Conservation (phyloP, 2,329 filamentous ascomycete species). For the Aureobasidium musti region DNA sequence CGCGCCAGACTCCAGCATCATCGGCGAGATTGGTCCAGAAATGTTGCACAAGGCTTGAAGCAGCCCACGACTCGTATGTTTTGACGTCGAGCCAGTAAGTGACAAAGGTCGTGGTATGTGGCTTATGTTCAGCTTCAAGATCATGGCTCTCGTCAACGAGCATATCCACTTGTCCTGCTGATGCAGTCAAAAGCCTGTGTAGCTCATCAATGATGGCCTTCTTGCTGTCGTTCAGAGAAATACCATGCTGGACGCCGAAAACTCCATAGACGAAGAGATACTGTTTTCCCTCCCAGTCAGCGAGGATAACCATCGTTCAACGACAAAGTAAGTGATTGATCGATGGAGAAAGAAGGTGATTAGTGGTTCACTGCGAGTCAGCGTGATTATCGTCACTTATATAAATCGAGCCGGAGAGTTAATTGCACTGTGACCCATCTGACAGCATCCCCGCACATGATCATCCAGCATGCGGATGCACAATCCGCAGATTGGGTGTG, state of each 20-base stretch:
- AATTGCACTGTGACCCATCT: background rate
- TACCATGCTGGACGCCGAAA: background rate
- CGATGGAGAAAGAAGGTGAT: too few species aligned
- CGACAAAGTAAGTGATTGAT: too few species aligned
- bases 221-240: background rate
- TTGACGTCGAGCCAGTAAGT: background rate
- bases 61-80: background rate
- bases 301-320: background rate
- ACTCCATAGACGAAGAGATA: background rate
- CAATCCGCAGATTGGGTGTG: background rate
- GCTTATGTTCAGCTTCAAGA: background rate
- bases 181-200: background rate
- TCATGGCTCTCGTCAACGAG: background rate
- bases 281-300: background rate
- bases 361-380: too few species aligned
- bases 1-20: conserved; percentile 4
- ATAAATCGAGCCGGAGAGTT: background rate
- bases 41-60: background rate
- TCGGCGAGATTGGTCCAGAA: background rate
- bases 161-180: background rate
- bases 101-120: background rate
- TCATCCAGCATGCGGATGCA: background rate
- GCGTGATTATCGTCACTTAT: too few species aligned
- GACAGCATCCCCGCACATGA: too few species aligned
- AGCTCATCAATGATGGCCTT: background rate